Percentiles rank a stretch among this genome's conserved stretches.
Conservation (phyloP, 257 asterid species). For the Leptodermis oblonga region DNA sequence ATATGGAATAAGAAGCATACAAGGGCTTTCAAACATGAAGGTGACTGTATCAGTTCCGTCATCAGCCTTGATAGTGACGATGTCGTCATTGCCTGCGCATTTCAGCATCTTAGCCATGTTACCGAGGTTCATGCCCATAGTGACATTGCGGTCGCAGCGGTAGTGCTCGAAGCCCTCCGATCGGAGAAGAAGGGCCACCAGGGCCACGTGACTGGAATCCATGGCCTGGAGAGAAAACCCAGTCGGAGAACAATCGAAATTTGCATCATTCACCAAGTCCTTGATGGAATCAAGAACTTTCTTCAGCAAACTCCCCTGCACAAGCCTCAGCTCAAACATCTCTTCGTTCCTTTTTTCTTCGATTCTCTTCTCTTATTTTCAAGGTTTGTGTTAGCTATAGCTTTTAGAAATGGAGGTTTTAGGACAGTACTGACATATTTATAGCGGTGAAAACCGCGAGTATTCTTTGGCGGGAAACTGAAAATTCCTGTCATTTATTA, state of each 20-base stretch:
- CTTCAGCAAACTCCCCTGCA: constrained; percentile 40
- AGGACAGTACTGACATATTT: not conserved
- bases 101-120: constrained; percentile 42
- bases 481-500: constrained; percentile 7
- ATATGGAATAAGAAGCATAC: constrained; percentile 15
- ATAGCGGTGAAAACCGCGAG: not conserved
- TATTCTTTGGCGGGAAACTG: constrained; percentile 16
- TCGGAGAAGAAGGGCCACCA: constrained; percentile 37
- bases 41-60: constrained; percentile 37
- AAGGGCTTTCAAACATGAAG: constrained; percentile 41
- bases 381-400: not conserved
- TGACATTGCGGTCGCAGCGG: constrained; percentile 33
- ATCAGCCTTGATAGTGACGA: constrained; percentile 37
- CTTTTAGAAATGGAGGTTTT: not conserved
- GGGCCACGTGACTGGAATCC: constrained; percentile 42
- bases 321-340: constrained; percentile 41
- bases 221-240: constrained; percentile 43
- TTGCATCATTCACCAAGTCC: constrained; percentile 39
- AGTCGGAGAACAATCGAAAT: constrained; percentile 38
- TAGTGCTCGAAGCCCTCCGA: constrained; percentile 43
- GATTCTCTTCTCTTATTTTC: not conserved
- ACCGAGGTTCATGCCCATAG: constrained; percentile 38
- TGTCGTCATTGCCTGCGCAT: constrained; percentile 39
- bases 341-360: constrained; percentile 7
- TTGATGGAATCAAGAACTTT: constrained; percentile 36